Evolutionary conservation across 176 grass and related monocot genomes (phyloP).

Genomic region (Aegilops speltoides): DNA sequence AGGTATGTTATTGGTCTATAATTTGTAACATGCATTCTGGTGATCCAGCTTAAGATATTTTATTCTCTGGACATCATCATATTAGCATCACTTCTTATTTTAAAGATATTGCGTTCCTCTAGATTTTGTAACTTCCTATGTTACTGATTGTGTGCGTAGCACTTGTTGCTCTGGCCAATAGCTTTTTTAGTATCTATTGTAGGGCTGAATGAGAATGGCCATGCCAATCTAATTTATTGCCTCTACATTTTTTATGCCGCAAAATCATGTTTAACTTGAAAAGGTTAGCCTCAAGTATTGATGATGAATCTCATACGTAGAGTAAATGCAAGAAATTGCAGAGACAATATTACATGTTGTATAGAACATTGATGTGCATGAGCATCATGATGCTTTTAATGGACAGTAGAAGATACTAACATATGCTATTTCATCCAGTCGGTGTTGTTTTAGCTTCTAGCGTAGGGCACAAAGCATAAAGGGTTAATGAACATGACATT

Average conservation of each 20-base stretch:
- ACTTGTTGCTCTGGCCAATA: not conserved
- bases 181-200: not conserved
- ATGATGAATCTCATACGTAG: not conserved
- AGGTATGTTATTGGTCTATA: slow-evolving; percentile 41
- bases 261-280: not conserved
- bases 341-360: not conserved
- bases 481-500: not conserved
- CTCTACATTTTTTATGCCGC: not conserved
- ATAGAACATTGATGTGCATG: not conserved
- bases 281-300: not conserved
- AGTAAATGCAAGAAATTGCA: not conserved
- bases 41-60: not conserved
- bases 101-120: not conserved
- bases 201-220: not conserved
- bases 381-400: not conserved
- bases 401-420: not conserved
- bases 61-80: not conserved
- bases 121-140: not conserved
- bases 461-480: not conserved
- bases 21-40: not conserved
- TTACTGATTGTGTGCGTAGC: slow-evolving; percentile 1
- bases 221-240: not conserved
- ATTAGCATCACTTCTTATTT: slow-evolving; percentile 9
- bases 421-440: slow-evolving; percentile 3
- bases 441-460: slow-evolving; percentile 6